These are phyloP conservation scores for Meyerozyma smithsonii DNA, from an alignment of 1,139 yeast species.

Conservation along the genomic window DNA sequence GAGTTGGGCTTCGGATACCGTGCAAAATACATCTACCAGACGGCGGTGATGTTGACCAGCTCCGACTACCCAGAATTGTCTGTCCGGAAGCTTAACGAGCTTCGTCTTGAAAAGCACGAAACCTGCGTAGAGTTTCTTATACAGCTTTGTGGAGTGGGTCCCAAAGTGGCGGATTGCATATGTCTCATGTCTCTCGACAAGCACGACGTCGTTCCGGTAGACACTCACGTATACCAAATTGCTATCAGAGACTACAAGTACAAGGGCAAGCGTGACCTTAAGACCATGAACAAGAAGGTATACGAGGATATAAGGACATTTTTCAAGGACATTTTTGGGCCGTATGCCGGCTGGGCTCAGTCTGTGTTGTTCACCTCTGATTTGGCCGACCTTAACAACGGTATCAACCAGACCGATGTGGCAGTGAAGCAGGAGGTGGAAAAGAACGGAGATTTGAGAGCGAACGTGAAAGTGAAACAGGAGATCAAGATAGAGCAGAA, in stretches of 20 bases:
- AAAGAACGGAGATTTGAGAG: slow-evolving; percentile 1
- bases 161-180: slow-evolving; percentile 92
- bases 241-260: slow-evolving; percentile 78
- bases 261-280: slow-evolving; percentile 41
- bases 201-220: slow-evolving; percentile 89
- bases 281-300: slow-evolving; percentile 52
- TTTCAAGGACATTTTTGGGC: slow-evolving; percentile 75
- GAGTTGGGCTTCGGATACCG: slow-evolving; percentile 84
- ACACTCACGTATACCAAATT: slow-evolving; percentile 93
- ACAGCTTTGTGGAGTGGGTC: slow-evolving; percentile 86
- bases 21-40: slow-evolving; percentile 79
- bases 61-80: slow-evolving; percentile 33
- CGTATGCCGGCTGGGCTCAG: slow-evolving; percentile 98
- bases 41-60: slow-evolving; percentile 46
- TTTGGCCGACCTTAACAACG: slow-evolving; percentile 57
- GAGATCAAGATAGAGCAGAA: background rate
- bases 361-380: slow-evolving; percentile 87
- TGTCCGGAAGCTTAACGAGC: slow-evolving; percentile 23
- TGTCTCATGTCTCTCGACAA: slow-evolving; percentile 89
- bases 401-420: slow-evolving; percentile 19
- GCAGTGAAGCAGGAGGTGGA: slow-evolving; percentile 7
- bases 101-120: slow-evolving; percentile 45
- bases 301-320: slow-evolving; percentile 58
- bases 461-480: background rate
- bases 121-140: slow-evolving; percentile 63